These are phyloP conservation scores for Microdochium paspali DNA, from an alignment of 2,329 filamentous ascomycete species.

Conservation along the genomic window DNA sequence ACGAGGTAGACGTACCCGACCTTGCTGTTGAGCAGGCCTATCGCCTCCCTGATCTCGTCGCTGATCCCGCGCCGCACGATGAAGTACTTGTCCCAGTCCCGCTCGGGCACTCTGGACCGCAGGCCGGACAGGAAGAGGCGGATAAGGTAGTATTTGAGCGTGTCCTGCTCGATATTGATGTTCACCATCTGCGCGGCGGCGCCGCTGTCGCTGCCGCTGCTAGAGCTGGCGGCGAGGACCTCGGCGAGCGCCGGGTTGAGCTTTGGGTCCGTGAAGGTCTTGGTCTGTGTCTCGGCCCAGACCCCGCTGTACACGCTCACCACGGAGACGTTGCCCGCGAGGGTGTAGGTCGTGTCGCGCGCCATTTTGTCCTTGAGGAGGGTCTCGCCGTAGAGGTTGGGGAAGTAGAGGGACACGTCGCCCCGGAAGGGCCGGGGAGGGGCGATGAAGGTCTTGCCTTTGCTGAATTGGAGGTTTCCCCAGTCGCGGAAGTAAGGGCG, in stretches of 20 bases:
- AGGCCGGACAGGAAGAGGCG: slow-evolving; percentile 45
- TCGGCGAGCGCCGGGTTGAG: slow-evolving; percentile 62
- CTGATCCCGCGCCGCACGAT: slow-evolving; percentile 48
- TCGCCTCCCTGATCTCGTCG: slow-evolving; percentile 51
- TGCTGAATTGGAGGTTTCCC: slow-evolving; percentile 70
- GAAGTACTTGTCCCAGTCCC: slow-evolving; percentile 53
- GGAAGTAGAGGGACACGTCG: slow-evolving; percentile 82
- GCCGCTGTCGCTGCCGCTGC: slow-evolving; percentile 6
- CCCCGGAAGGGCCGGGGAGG: slow-evolving; percentile 76
- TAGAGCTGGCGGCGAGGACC: slow-evolving; percentile 38
- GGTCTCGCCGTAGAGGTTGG: slow-evolving; percentile 78
- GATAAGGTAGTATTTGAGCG: slow-evolving; percentile 52
- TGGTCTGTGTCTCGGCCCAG: slow-evolving; percentile 78
- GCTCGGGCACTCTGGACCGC: slow-evolving; percentile 36
- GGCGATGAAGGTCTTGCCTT: slow-evolving; percentile 86
- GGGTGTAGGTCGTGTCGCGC: slow-evolving; percentile 64
- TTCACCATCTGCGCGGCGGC: slow-evolving; percentile 65
- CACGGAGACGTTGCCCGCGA: slow-evolving; percentile 66
- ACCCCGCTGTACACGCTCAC: slow-evolving; percentile 72
- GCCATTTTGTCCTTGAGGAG: slow-evolving; percentile 47
- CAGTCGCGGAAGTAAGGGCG: slow-evolving; percentile 96
- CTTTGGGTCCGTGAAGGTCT: slow-evolving; percentile 56
- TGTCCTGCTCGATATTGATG: slow-evolving; percentile 82
- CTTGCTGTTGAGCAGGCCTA: slow-evolving; percentile 74
- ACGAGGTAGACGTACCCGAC: slow-evolving; percentile 92